phyloP scores from a whole-genome alignment of 2,329 filamentous ascomycete species.

The Diaporthe longicolla region DNA sequence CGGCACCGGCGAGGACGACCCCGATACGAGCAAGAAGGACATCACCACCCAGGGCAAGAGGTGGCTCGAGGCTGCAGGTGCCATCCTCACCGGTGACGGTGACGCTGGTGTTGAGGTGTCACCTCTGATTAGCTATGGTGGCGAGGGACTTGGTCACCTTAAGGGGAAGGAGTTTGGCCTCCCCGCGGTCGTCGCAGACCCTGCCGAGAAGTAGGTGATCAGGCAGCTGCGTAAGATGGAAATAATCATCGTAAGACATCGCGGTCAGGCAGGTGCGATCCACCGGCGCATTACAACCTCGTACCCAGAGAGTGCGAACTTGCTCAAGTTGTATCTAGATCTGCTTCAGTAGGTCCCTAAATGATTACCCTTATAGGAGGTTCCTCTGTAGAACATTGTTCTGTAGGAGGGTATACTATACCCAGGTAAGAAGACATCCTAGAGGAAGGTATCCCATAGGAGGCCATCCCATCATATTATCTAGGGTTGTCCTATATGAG shows the following conservation, averaged over 20 bases:
- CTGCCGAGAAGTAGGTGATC: slow-evolving; percentile 29
- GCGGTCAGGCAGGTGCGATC: no score
- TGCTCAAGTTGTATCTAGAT: neutral
- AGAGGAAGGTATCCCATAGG: no score
- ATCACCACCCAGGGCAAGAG: slow-evolving; percentile 91
- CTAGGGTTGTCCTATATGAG: no score
- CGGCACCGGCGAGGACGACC: slow-evolving; percentile 91
- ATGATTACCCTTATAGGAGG: no score
- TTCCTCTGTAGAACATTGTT: no score
- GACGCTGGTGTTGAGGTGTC: slow-evolving; percentile 88
- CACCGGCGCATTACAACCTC: neutral
- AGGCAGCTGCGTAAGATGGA: neutral
- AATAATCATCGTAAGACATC: neutral
- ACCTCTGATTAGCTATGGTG: slow-evolving; percentile 91
- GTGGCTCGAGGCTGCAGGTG: slow-evolving; percentile 87
- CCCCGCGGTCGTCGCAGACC: slow-evolving; percentile 65
- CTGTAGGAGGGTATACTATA: no score
- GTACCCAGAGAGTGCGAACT: accelerated
- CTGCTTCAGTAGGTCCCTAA: neutral
- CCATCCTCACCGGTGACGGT: slow-evolving; percentile 76
- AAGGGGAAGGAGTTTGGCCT: slow-evolving; percentile 67
- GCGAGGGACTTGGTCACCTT: slow-evolving; percentile 73
- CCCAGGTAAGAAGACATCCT: no score
- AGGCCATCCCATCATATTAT: no score
- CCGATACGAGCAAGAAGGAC: slow-evolving; percentile 90